Percentiles rank a stretch among this genome's conserved stretches.
Evolutionary conservation across 2,329 filamentous ascomycete genomes (phyloP).

Genomic region (Hypoxylon sp.): DNA sequence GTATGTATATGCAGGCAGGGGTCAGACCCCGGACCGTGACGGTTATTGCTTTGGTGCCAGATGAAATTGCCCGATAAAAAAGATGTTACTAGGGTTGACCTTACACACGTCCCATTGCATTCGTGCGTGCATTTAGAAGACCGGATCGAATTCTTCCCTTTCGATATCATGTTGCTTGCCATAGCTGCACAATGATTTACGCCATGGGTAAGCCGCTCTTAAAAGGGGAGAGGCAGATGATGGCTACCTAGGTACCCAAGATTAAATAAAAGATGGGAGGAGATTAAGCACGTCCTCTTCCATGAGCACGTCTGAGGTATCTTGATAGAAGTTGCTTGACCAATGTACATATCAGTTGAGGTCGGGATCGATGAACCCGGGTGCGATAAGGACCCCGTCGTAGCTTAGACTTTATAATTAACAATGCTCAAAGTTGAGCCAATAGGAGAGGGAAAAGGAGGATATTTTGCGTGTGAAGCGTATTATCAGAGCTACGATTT

Average conservation of each 20-base stretch:
- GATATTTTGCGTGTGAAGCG: conserved; percentile 9
- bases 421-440: conserved; percentile 1
- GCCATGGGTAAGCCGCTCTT: neutral
- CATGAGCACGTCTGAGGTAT: conserved; percentile 15
- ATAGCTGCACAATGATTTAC: conserved; percentile 16
- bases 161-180: conserved; percentile 19
- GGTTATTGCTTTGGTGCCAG: conserved; percentile 57
- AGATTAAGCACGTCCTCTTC: conserved; percentile 15
- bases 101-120: conserved; percentile 55
- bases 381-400: conserved; percentile 19
- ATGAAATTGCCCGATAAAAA: conserved; percentile 63
- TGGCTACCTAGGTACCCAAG: conserved; percentile 2
- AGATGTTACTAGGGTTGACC: conserved; percentile 53
- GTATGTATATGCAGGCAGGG: conserved; percentile 49
- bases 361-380: no score
- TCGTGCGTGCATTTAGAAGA: conserved; percentile 44
- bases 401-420: neutral
- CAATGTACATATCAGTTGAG: no score
- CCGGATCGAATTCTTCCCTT: conserved; percentile 46
- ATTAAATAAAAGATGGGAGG: conserved; percentile 10
- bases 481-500: conserved; percentile 8
- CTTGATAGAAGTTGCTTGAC: neutral
- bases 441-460: neutral
- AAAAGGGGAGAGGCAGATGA: neutral
- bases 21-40: conserved; percentile 54